A percentile compares a stretch with the other conserved stretches of the same genome.
These are phyloP conservation scores for Yamadazyma olivae DNA, from an alignment of 805 yeast species.

Conservation along the genomic window DNA sequence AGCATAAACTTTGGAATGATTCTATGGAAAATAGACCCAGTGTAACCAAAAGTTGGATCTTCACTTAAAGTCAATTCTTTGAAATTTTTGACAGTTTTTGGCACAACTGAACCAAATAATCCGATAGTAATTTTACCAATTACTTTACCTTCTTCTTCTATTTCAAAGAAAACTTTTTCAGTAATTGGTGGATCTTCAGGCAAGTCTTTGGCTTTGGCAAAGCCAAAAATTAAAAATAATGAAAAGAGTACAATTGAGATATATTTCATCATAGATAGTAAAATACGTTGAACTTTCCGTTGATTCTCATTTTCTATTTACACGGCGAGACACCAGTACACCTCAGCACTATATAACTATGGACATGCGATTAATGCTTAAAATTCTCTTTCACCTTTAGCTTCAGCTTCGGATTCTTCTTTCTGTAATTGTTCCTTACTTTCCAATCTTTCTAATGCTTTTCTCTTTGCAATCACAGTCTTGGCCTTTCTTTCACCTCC, in stretches of 20 bases:
- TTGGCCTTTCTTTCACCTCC: constrained; percentile 87
- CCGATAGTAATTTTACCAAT: constrained; percentile 88
- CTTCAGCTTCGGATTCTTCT: constrained; percentile 39
- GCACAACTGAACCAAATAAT: constrained; percentile 83
- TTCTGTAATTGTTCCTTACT: constrained; percentile 42
- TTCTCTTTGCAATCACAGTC: constrained; percentile 47
- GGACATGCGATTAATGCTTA: no score
- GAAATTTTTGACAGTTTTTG: constrained; percentile 96
- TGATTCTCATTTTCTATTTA: neutral
- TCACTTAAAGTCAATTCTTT: constrained; percentile 77
- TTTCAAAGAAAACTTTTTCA: constrained; percentile 80
- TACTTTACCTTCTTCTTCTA: constrained; percentile 71
- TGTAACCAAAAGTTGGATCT: constrained; percentile 43
- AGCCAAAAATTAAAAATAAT: constrained; percentile 9
- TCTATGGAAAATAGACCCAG: constrained; percentile 45
- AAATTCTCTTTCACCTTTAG: constrained; percentile 41
- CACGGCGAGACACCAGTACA: no score
- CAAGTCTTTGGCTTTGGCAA: constrained; percentile 8
- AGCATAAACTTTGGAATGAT: constrained; percentile 47
- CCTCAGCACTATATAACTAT: no score
- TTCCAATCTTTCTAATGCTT: constrained; percentile 58
- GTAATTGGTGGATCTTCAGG: constrained; percentile 58
- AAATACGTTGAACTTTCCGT: constrained; percentile 2
- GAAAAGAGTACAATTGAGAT: constrained; percentile 10
- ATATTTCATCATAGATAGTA: constrained; percentile 14